These are phyloP conservation scores for Colletotrichum plurivorum DNA, from an alignment of 2,329 filamentous ascomycete species.

Conservation along the genomic window DNA sequence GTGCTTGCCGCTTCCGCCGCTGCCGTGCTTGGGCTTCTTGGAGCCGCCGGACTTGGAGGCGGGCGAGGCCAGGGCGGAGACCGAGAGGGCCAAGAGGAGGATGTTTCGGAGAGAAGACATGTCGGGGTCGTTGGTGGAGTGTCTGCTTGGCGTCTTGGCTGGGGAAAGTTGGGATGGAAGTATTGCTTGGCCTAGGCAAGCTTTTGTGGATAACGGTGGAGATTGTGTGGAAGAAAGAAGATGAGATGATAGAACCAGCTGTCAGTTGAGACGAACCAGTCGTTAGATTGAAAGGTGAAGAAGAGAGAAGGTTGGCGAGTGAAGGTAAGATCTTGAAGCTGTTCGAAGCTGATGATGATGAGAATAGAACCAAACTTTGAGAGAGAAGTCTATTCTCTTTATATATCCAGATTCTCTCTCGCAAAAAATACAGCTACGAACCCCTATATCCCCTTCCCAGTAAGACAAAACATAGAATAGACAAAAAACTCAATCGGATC, in stretches of 20 bases:
- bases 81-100: conserved; percentile 30
- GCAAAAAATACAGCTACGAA: not conserved
- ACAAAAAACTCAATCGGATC: not conserved
- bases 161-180: conserved; percentile 1
- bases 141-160: conserved; percentile 22
- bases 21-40: conserved; percentile 6
- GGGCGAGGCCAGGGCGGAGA: conserved; percentile 18
- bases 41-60: conserved; percentile 12
- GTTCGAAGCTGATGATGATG: conserved; percentile 21
- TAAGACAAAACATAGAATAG: not conserved
- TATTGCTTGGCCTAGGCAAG: conserved; percentile 16
- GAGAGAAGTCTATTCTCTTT: conserved; percentile 21
- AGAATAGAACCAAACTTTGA: not conserved
- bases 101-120: conserved; percentile 33
- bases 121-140: not conserved
- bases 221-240: not conserved
- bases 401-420: conserved; percentile 7
- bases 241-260: conserved; percentile 30
- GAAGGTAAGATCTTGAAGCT: not conserved
- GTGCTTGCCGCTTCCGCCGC: not conserved
- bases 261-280: conserved; percentile 31
- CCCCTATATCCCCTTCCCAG: not conserved
- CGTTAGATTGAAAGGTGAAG: not conserved
- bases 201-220: not conserved
- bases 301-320: not conserved